Evolutionary conservation across 768 basidiomycete genomes (phyloP).

Genomic region (Omphalotus guepiniiformis): DNA sequence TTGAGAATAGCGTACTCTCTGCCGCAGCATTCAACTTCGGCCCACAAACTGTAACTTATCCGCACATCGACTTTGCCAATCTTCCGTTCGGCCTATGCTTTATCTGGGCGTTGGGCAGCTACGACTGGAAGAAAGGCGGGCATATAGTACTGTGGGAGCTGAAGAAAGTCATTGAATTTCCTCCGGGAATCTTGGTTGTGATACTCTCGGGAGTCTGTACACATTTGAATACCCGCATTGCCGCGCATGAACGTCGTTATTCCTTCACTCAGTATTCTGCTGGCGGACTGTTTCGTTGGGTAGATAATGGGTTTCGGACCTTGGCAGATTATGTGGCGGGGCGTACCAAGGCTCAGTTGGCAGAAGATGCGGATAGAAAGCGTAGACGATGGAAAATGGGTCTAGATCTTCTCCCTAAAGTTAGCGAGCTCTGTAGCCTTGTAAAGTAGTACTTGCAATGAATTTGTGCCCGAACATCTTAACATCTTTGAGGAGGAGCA

Average conservation of each 20-base stretch:
- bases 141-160: conserved; percentile 24
- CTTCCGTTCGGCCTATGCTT: conserved; percentile 20
- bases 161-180: conserved; percentile 21
- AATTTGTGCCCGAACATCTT: too few species aligned
- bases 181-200: conserved; percentile 13
- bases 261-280: conserved; percentile 25
- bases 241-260: conserved; percentile 13
- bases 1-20: conserved; percentile 15
- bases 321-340: too few species aligned
- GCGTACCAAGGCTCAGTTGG: too few species aligned
- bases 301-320: too few species aligned
- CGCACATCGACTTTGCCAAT: conserved; percentile 22
- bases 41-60: background rate
- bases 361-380: too few species aligned
- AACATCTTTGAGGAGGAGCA: too few species aligned
- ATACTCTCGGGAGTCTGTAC: conserved; percentile 19
- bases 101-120: conserved; percentile 22
- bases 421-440: too few species aligned
- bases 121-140: conserved; percentile 19
- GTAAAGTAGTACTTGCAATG: too few species aligned
- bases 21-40: conserved; percentile 23
- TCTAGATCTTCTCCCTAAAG: too few species aligned
- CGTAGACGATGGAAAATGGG: too few species aligned
- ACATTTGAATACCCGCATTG: conserved; percentile 19
- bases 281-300: too few species aligned